Percentiles rank a stretch among this genome's conserved stretches.
These are phyloP conservation scores for Tanacetum coccineum DNA, from an alignment of 129 eudicot species.

Conservation along the genomic window DNA sequence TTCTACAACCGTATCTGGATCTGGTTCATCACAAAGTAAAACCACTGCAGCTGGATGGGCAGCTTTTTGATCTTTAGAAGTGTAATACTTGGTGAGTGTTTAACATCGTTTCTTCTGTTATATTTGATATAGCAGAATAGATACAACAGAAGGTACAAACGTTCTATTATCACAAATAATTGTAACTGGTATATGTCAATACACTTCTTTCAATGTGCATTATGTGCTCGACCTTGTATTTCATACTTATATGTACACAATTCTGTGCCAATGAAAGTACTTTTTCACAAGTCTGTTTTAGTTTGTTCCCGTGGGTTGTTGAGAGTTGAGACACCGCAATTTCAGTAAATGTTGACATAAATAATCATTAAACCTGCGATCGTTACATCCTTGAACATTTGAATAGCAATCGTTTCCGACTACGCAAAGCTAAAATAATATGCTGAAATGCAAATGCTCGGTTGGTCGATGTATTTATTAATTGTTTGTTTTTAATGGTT, in stretches of 20 bases:
- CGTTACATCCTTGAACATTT: neutral
- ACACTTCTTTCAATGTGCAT: slow-evolving; percentile 18
- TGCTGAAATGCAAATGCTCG: neutral
- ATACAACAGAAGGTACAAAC: slow-evolving; percentile 32
- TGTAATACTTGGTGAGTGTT: slow-evolving; percentile 18
- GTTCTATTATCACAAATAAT: slow-evolving; percentile 30
- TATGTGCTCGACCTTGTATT: slow-evolving; percentile 28
- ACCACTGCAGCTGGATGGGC: slow-evolving; percentile 96
- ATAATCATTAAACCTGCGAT: neutral
- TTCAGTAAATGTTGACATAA: neutral
- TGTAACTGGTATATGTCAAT: slow-evolving; percentile 34
- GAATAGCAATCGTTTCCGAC: neutral
- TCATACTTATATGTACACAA: slow-evolving; percentile 22
- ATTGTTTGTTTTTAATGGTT: neutral
- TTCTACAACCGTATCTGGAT: slow-evolving; percentile 63
- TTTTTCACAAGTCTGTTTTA: neutral
- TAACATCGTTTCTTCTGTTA: slow-evolving; percentile 29
- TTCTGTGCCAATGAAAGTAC: slow-evolving; percentile 10
- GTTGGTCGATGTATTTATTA: neutral
- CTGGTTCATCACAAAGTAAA: slow-evolving; percentile 55
- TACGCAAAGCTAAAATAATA: neutral
- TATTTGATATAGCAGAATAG: slow-evolving; percentile 24
- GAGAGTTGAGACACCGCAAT: neutral
- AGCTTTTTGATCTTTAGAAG: slow-evolving; percentile 54
- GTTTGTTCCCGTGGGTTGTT: neutral